Conservation (phyloP, 1,139 yeast genomes). For the Lodderomyces margitis region DNA sequence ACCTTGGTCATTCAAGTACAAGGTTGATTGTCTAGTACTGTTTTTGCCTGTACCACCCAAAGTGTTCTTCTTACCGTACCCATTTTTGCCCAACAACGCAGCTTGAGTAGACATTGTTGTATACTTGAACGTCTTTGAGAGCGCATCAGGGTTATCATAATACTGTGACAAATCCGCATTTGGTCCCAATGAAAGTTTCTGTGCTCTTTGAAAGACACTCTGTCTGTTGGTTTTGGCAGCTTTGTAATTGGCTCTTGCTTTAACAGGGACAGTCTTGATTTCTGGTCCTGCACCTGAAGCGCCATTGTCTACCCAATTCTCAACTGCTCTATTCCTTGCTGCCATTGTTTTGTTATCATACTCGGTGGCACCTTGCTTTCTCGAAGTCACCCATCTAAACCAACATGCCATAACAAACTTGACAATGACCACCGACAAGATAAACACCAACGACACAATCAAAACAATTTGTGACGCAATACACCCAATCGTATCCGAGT, state of each 20-base stretch:
- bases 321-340: constrained; percentile 59
- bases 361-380: constrained; percentile 74
- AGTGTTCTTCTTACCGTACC: constrained; percentile 17
- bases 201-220: constrained; percentile 40
- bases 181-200: constrained; percentile 41
- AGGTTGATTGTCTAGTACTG: constrained; percentile 20
- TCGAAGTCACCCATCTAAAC: constrained; percentile 79
- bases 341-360: constrained; percentile 50
- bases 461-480: constrained; percentile 85
- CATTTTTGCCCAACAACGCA: constrained; percentile 33
- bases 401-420: constrained; percentile 87
- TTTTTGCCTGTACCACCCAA: constrained; percentile 13
- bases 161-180: constrained; percentile 40
- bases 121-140: constrained; percentile 46
- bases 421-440: constrained; percentile 70
- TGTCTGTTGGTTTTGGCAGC: constrained; percentile 42
- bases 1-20: constrained; percentile 32
- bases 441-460: constrained; percentile 76
- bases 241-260: constrained; percentile 51
- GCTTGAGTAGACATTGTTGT: constrained; percentile 61
- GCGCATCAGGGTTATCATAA: constrained; percentile 33
- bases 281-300: constrained; percentile 49
- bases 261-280: constrained; percentile 50
- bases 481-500: constrained; percentile 92
- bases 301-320: constrained; percentile 70